phyloP scores from a whole-genome alignment of 2,329 filamentous ascomycete genomes.

The Aureobasidium sp. region DNA sequence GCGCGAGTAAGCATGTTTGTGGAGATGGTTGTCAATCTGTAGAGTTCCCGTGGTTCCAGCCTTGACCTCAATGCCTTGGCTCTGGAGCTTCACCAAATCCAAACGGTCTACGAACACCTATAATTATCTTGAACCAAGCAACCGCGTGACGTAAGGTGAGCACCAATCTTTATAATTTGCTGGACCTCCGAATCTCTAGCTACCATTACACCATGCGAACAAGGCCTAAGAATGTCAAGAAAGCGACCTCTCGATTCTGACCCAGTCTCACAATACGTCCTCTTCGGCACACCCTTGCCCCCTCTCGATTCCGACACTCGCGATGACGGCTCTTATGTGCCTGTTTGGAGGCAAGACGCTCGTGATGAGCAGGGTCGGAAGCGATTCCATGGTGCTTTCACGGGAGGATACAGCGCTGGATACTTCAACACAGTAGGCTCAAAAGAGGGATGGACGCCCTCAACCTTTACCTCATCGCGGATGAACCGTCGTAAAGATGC shows the following conservation, averaged over 20 bases:
- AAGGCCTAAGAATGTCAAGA: constrained; percentile 55
- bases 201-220: constrained; percentile 17
- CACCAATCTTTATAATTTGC: too few species aligned
- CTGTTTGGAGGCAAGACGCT: constrained; percentile 97
- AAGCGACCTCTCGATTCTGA: constrained; percentile 62
- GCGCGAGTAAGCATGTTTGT: not conserved
- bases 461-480: constrained; percentile 86
- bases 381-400: constrained; percentile 91
- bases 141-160: constrained; percentile 5
- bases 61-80: too few species aligned
- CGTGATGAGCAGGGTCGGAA: constrained; percentile 86
- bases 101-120: too few species aligned
- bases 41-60: too few species aligned
- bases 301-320: constrained; percentile 66
- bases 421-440: constrained; percentile 98
- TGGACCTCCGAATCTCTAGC: too few species aligned
- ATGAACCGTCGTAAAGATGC: constrained; percentile 62
- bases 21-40: not conserved
- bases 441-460: constrained; percentile 94
- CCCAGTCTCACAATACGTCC: constrained; percentile 65
- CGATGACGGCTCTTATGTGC: constrained; percentile 87
- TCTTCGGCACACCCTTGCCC: constrained; percentile 80
- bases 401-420: constrained; percentile 91
- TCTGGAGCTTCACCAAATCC: too few species aligned
- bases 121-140: too few species aligned